Conservation (phyloP, 202 grass and related monocot species). For the Setaria viridis region DNA sequence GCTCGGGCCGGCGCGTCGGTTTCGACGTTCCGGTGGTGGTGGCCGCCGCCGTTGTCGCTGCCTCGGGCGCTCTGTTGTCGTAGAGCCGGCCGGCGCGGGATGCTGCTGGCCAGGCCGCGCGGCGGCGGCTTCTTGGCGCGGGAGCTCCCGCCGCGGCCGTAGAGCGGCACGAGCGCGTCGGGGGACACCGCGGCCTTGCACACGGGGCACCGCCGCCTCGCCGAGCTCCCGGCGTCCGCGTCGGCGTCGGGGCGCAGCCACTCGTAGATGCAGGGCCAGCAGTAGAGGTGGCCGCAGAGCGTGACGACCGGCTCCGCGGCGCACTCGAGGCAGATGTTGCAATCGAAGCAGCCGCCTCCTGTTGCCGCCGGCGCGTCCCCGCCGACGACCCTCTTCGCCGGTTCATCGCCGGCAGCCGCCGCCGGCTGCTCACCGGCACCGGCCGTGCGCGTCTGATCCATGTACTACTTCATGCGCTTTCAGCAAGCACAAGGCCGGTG, state of each 20-base stretch:
- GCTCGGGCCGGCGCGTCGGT: neutral
- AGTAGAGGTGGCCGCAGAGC: conserved; percentile 91
- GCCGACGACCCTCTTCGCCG: conserved; percentile 5
- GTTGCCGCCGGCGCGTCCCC: conserved; percentile 12
- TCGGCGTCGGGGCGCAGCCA: conserved; percentile 57
- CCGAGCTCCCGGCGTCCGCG: conserved; percentile 5
- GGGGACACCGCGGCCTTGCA: conserved; percentile 65
- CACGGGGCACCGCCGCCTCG: conserved; percentile 64
- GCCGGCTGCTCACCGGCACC: neutral
- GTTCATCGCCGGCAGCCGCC: neutral
- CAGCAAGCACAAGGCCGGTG: neutral
- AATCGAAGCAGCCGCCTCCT: conserved; percentile 70
- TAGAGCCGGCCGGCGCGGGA: conserved; percentile 58
- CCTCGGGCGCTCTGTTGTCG: neutral
- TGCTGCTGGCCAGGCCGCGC: conserved; percentile 17
- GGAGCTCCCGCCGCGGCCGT: conserved; percentile 62
- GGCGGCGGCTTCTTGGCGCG: conserved; percentile 22
- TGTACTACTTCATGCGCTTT: conserved; percentile 22
- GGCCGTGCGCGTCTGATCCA: conserved; percentile 34
- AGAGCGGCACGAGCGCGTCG: conserved; percentile 73
- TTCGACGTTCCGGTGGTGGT: neutral
- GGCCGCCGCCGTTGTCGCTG: neutral
- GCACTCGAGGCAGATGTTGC: conserved; percentile 86
- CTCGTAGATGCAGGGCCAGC: conserved; percentile 93
- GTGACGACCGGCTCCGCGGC: conserved; percentile 82